Conservation (phyloP, 208 protist species). For the Acanthamoeba castellanii region DNA sequence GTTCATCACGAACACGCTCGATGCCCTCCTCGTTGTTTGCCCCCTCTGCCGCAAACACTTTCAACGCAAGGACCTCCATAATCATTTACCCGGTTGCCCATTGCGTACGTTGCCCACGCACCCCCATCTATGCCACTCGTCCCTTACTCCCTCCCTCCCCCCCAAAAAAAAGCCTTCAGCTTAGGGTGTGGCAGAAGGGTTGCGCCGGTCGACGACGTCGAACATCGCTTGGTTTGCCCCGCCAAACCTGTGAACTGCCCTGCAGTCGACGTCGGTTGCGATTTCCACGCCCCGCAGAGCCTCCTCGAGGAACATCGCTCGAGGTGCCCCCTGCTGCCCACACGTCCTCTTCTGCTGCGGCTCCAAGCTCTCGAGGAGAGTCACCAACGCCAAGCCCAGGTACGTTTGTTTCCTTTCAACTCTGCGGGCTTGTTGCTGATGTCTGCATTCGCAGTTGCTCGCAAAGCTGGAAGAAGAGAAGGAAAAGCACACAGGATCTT, state of each 20-base stretch:
- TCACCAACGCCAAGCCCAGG: too few relatives aligned
- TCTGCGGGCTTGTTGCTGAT: too few relatives aligned
- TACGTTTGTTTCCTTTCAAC: too few relatives aligned
- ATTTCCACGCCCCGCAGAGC: too few relatives aligned
- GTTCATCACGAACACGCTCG: constrained; percentile 26
- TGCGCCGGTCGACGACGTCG: neutral
- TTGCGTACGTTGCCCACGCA: neutral
- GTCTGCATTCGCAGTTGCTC: too few relatives aligned
- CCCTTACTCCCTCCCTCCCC: neutral
- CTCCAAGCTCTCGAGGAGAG: too few relatives aligned
- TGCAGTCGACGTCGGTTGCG: neutral
- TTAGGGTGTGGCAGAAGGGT: neutral
- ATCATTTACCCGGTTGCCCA: neutral
- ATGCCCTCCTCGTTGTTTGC: constrained; percentile 6
- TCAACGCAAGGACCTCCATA: neutral
- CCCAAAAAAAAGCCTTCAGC: neutral
- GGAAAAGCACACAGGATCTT: too few relatives aligned
- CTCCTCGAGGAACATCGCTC: too few relatives aligned
- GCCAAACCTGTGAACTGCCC: neutral
- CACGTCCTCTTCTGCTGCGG: too few relatives aligned
- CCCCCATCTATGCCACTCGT: neutral
- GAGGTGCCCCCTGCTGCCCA: too few relatives aligned
- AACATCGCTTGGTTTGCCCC: neutral
- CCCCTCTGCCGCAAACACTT: neutral
- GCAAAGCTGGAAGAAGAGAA: too few relatives aligned